These are phyloP conservation scores for Anthracocystis setariae DNA, from an alignment of 1,284 basidiomycete genomes.

Conservation along the genomic window DNA sequence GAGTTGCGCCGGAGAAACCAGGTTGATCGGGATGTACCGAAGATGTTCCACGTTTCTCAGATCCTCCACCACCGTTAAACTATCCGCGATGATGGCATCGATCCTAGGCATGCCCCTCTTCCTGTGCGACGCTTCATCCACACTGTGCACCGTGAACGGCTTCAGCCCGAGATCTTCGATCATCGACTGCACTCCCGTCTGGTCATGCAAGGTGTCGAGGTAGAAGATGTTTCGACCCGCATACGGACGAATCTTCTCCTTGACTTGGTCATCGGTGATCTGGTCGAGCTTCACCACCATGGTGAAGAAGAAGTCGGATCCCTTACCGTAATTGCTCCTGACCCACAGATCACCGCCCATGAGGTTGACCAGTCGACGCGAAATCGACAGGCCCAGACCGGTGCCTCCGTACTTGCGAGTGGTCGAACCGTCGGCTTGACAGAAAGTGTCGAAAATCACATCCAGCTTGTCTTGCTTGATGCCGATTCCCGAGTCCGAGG, in stretches of 20 bases:
- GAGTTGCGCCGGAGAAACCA: slow-evolving; percentile 75
- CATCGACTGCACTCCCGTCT: slow-evolving; percentile 79
- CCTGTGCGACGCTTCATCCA: slow-evolving; percentile 78
- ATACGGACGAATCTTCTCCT: slow-evolving; percentile 65
- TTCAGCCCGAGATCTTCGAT: slow-evolving; percentile 85
- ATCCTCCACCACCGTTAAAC: slow-evolving; percentile 82
- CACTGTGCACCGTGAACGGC: slow-evolving; percentile 80
- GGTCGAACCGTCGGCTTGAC: slow-evolving; percentile 86
- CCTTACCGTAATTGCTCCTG: slow-evolving; percentile 85
- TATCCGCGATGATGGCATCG: slow-evolving; percentile 95
- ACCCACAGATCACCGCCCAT: slow-evolving; percentile 99
- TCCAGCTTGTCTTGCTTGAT: slow-evolving; percentile 99
- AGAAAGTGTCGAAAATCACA: slow-evolving; percentile 99
- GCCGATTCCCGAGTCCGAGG: slow-evolving; percentile 96
- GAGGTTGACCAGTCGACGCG: slow-evolving; percentile 87
- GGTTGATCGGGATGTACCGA: slow-evolving; percentile 93
- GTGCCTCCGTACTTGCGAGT: slow-evolving; percentile 91
- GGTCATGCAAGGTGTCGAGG: slow-evolving; percentile 85
- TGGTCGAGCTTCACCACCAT: slow-evolving; percentile 71
- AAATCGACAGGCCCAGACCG: slow-evolving; percentile 81
- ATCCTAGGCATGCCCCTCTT: slow-evolving; percentile 84
- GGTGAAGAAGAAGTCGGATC: slow-evolving; percentile 97
- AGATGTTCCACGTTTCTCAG: slow-evolving; percentile 92
- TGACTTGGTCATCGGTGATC: slow-evolving; percentile 55
- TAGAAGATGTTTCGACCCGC: slow-evolving; percentile 75